Evolutionary conservation across 1,284 basidiomycete genomes (phyloP).

Genomic region (Trametes polyzona): DNA sequence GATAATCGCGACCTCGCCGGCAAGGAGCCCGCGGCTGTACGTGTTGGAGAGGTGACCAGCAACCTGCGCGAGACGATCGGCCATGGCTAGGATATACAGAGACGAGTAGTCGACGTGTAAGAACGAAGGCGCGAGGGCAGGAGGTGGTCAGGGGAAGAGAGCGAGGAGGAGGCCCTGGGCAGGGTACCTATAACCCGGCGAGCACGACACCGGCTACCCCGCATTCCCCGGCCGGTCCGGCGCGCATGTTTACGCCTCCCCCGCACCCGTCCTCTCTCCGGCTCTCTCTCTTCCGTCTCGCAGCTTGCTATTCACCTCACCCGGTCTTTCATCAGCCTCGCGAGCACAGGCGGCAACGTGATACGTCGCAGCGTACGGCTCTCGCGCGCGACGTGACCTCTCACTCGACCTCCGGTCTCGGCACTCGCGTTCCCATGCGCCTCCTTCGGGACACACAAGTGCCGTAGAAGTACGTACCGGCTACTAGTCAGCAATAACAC

Average conservation of each 20-base stretch:
- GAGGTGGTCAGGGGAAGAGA: conserved; percentile 16
- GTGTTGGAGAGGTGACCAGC: conserved; percentile 68
- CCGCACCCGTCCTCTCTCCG: not conserved
- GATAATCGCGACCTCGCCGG: conserved; percentile 83
- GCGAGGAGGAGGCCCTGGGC: conserved; percentile 1
- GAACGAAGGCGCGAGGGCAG: not conserved
- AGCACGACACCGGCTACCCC: conserved; percentile 20
- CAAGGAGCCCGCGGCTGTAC: conserved; percentile 65
- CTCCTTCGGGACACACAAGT: not conserved
- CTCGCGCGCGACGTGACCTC: too few species aligned
- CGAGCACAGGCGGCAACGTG: not conserved
- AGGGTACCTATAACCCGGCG: conserved; percentile 8
- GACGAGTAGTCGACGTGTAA: not conserved
- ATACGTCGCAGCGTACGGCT: too few species aligned
- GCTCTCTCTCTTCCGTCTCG: not conserved
- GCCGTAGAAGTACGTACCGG: not conserved
- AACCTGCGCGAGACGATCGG: conserved; percentile 71
- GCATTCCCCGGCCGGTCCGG: conserved; percentile 24
- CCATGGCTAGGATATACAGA: conserved; percentile 44
- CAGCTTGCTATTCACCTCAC: not conserved
- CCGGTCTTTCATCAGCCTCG: not conserved
- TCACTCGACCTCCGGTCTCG: not conserved
- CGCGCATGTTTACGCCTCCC: conserved; percentile 20
- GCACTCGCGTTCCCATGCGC: not conserved
- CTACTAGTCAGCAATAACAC: not conserved